Evolutionary conservation across 495 filamentous ascomycete genomes (phyloP).

Genomic region (Aspergillus steynii): DNA sequence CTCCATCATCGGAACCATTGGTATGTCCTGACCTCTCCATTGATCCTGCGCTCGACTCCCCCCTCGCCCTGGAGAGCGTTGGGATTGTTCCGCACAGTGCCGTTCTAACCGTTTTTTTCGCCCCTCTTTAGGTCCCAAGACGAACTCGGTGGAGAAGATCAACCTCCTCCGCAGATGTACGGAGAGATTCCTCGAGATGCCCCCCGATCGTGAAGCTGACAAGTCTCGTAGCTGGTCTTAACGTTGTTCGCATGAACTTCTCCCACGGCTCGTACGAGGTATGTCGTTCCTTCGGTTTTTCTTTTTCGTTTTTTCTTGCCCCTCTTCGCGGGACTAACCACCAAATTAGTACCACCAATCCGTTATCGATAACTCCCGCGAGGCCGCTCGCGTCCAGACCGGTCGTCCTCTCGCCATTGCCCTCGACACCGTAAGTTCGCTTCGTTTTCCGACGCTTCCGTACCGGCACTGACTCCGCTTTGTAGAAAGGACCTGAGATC

Average conservation of each 20-base stretch:
- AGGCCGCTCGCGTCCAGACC: slow-evolving; percentile 70
- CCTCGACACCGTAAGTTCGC: slow-evolving; percentile 73
- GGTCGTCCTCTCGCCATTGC: slow-evolving; percentile 95
- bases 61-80: background rate
- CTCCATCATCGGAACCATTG: slow-evolving; percentile 98
- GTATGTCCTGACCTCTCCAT: slow-evolving; percentile 42
- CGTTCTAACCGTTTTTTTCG: background rate
- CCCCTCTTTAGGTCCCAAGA: slow-evolving; percentile 74
- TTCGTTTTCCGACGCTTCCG: background rate
- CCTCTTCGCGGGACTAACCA: slow-evolving; percentile 3
- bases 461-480: slow-evolving; percentile 8
- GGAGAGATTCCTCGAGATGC: slow-evolving; percentile 9
- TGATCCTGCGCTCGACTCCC: background rate
- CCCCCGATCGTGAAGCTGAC: slow-evolving; percentile 19
- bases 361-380: slow-evolving; percentile 90
- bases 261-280: slow-evolving; percentile 94
- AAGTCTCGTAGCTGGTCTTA: slow-evolving; percentile 69
- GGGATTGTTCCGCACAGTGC: background rate
- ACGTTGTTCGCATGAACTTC: slow-evolving; percentile 99
- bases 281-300: slow-evolving; percentile 25
- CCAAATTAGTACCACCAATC: slow-evolving; percentile 75
- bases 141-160: slow-evolving; percentile 95
- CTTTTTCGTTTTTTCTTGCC: background rate
- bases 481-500: slow-evolving; percentile 94
- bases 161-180: slow-evolving; percentile 79